Evolutionary conservation across 768 basidiomycete genomes (phyloP).

Genomic region (Boletales sp.): DNA sequence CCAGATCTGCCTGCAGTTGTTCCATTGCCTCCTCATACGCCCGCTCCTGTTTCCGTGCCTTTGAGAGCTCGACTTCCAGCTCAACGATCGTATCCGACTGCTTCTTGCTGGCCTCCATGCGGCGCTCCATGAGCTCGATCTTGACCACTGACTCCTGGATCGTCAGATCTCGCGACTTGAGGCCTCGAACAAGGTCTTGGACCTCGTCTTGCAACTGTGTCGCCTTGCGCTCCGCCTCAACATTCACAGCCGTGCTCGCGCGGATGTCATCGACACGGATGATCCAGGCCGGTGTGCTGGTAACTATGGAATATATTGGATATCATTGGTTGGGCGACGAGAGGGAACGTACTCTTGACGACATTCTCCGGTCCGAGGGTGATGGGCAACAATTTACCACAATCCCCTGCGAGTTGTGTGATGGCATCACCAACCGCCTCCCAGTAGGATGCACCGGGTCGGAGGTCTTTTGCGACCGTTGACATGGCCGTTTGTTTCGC

Average conservation of each 20-base stretch:
- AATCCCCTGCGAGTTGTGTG: constrained; percentile 65
- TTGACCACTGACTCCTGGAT: constrained; percentile 89
- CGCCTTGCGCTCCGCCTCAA: constrained; percentile 90
- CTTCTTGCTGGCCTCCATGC: constrained; percentile 87
- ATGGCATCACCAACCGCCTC: constrained; percentile 71
- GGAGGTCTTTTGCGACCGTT: constrained; percentile 65
- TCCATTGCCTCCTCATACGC: constrained; percentile 94
- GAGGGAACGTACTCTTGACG: constrained; percentile 58
- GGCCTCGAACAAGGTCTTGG: constrained; percentile 76
- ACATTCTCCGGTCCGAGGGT: constrained; percentile 75
- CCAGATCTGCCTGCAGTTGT: constrained; percentile 85
- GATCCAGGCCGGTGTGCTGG: constrained; percentile 82
- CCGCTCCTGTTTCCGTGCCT: constrained; percentile 83
- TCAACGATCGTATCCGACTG: constrained; percentile 81
- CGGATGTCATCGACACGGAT: constrained; percentile 79
- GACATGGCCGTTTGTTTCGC: constrained; percentile 71
- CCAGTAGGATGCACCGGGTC: constrained; percentile 70
- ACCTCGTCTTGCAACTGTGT: constrained; percentile 85
- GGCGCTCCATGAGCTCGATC: constrained; percentile 92
- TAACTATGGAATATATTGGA: constrained; percentile 41
- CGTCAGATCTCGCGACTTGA: constrained; percentile 85
- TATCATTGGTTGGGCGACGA: not conserved
- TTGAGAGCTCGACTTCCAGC: constrained; percentile 75
- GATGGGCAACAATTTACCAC: constrained; percentile 63
- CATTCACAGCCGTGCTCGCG: constrained; percentile 75